Conservation (phyloP, 768 basidiomycete genomes). For the Tricholoma matsutake region DNA sequence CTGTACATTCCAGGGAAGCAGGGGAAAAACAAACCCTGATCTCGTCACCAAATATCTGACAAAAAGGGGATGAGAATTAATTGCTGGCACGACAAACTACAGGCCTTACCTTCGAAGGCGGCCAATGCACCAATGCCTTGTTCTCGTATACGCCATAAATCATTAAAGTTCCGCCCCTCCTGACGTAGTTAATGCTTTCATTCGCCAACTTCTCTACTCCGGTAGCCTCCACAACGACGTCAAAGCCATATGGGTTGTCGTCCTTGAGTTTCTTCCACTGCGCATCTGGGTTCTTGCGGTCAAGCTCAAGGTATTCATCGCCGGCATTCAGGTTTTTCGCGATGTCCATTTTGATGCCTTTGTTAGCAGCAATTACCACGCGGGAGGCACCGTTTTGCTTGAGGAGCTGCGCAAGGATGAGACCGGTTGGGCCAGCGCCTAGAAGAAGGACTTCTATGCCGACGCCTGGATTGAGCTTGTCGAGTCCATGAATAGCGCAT, state of each 20-base stretch:
- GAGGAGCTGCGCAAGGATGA: conserved; percentile 84
- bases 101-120: conserved; percentile 57
- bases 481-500: conserved; percentile 89
- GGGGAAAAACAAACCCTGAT: conserved; percentile 32
- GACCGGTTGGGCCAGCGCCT: conserved; percentile 89
- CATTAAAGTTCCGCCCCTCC: conserved; percentile 81
- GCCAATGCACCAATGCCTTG: conserved; percentile 81
- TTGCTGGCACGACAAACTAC: no score
- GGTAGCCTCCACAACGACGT: conserved; percentile 65
- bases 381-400: conserved; percentile 82
- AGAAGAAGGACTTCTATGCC: conserved; percentile 83
- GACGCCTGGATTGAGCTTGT: conserved; percentile 79
- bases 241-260: conserved; percentile 85
- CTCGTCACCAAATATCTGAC: conserved; percentile 69
- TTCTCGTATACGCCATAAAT: conserved; percentile 91
- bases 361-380: conserved; percentile 85
- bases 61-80: background rate
- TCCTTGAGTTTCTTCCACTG: conserved; percentile 82
- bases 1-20: background rate
- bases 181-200: conserved; percentile 85
- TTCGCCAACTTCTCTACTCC: conserved; percentile 88
- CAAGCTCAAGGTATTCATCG: conserved; percentile 85
- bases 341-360: conserved; percentile 87
- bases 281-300: conserved; percentile 64
- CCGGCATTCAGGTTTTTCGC: conserved; percentile 75